These are phyloP conservation scores for Picochlorum sp. DNA, from an alignment of 139 green algal genomes.

Conservation along the genomic window DNA sequence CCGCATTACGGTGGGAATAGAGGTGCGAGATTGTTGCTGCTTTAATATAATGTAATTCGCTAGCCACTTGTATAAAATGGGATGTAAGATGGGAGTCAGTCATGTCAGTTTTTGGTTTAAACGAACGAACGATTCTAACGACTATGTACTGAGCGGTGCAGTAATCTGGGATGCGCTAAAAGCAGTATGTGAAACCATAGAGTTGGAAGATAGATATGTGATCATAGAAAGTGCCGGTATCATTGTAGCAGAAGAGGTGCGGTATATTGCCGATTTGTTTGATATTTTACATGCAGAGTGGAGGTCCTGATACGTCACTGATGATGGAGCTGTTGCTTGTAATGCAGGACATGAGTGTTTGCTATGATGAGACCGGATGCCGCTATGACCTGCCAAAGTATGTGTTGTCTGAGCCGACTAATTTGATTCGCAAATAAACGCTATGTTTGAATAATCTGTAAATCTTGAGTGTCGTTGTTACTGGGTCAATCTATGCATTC, in stretches of 20 bases:
- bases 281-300: not conserved
- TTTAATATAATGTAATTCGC: too few relatives aligned
- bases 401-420: constrained; percentile 41
- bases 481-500: too few relatives aligned
- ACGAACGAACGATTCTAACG: not conserved
- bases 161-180: constrained; percentile 76
- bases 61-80: not conserved
- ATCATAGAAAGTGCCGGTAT: constrained; percentile 71
- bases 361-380: constrained; percentile 69
- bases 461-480: too few relatives aligned
- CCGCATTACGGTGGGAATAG: constrained; percentile 71
- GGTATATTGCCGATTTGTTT: not conserved
- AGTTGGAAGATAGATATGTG: constrained; percentile 41
- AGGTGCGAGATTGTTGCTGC: too few relatives aligned
- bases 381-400: constrained; percentile 66
- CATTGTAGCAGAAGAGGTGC: constrained; percentile 43
- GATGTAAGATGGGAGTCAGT: not conserved
- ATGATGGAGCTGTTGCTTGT: too few relatives aligned
- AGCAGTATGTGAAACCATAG: constrained; percentile 42
- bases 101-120: not conserved
- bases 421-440: too few relatives aligned
- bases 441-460: too few relatives aligned
- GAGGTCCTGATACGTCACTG: not conserved
- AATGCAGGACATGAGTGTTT: constrained; percentile 71
- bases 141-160: too few relatives aligned